These are phyloP conservation scores for Colletotrichum liriopes DNA, from an alignment of 2,329 filamentous ascomycete genomes.

Conservation along the genomic window DNA sequence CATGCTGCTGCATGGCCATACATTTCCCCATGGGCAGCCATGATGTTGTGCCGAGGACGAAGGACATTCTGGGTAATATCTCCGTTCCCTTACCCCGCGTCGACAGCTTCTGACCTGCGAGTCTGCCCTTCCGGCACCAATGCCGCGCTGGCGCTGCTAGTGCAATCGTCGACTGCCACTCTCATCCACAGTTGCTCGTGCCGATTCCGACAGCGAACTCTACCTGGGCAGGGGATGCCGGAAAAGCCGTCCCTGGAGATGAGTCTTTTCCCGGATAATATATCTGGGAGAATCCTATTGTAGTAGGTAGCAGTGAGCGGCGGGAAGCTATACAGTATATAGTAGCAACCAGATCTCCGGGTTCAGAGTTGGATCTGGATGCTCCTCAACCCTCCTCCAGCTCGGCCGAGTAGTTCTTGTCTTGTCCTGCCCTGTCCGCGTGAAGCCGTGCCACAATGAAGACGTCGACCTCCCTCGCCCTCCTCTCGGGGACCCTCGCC, in stretches of 20 bases:
- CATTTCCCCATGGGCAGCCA: slow-evolving; percentile 3
- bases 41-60: not conserved
- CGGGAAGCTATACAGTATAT: slow-evolving; percentile 7
- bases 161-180: not conserved
- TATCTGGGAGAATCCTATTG: not conserved
- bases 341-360: slow-evolving; percentile 13
- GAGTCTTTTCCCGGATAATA: not conserved
- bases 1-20: not conserved
- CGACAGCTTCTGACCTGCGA: slow-evolving; percentile 19
- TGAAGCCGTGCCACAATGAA: slow-evolving; percentile 34
- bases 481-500: slow-evolving; percentile 21
- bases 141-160: not conserved
- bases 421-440: not conserved
- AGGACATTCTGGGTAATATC: slow-evolving; percentile 26
- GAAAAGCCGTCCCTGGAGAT: slow-evolving; percentile 3
- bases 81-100: slow-evolving; percentile 35
- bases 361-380: not conserved
- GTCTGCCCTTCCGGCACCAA: slow-evolving; percentile 6
- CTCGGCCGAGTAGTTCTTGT: not conserved
- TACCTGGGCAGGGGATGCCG: not conserved
- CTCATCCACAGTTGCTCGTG: not conserved
- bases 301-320: not conserved
- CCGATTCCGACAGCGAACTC: not conserved
- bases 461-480: slow-evolving; percentile 22
- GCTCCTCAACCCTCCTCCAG: not conserved